Evolutionary conservation across 2,329 filamentous ascomycete species (phyloP).

Genomic region (Colletotrichum sp.): DNA sequence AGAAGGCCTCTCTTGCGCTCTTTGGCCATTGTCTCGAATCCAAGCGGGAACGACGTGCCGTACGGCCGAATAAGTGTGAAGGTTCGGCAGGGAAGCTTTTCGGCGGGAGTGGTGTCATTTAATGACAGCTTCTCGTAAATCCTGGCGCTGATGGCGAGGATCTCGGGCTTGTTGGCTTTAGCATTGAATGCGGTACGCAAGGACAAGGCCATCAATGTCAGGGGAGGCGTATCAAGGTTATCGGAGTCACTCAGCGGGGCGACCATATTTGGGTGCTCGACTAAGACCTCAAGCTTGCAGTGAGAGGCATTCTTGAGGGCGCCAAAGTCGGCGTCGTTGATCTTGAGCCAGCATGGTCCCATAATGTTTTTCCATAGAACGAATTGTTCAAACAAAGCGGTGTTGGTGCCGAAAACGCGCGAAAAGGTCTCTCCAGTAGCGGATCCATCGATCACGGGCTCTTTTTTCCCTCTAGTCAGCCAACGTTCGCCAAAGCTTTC

Average conservation of each 20-base stretch:
- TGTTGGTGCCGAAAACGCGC: slow-evolving; percentile 92
- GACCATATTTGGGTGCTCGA: slow-evolving; percentile 79
- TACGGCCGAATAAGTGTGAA: slow-evolving; percentile 91
- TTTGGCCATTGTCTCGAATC: slow-evolving; percentile 80
- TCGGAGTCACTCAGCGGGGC: slow-evolving; percentile 77
- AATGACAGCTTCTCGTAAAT: slow-evolving; percentile 91
- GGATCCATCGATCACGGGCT: slow-evolving; percentile 74
- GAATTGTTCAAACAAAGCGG: slow-evolving; percentile 95
- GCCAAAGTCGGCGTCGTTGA: slow-evolving; percentile 83
- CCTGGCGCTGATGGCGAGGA: slow-evolving; percentile 87
- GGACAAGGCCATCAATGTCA: slow-evolving; percentile 95
- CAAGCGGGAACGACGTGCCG: slow-evolving; percentile 74
- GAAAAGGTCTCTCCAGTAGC: slow-evolving; percentile 87
- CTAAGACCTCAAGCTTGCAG: slow-evolving; percentile 92
- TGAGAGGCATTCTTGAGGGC: slow-evolving; percentile 91
- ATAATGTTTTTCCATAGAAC: slow-evolving; percentile 99
- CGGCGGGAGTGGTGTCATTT: slow-evolving; percentile 84
- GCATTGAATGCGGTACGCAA: slow-evolving; percentile 88
- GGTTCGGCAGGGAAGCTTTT: slow-evolving; percentile 86
- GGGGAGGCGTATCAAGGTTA: slow-evolving; percentile 79
- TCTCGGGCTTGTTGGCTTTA: slow-evolving; percentile 95
- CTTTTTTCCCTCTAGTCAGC: slow-evolving; percentile 35
- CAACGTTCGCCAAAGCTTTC: not conserved
- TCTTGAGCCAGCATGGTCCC: slow-evolving; percentile 97
- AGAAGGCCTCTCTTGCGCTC: slow-evolving; percentile 77